Evolutionary conservation across 768 basidiomycete genomes (phyloP).

Genomic region (Leucocoprinus sp.): DNA sequence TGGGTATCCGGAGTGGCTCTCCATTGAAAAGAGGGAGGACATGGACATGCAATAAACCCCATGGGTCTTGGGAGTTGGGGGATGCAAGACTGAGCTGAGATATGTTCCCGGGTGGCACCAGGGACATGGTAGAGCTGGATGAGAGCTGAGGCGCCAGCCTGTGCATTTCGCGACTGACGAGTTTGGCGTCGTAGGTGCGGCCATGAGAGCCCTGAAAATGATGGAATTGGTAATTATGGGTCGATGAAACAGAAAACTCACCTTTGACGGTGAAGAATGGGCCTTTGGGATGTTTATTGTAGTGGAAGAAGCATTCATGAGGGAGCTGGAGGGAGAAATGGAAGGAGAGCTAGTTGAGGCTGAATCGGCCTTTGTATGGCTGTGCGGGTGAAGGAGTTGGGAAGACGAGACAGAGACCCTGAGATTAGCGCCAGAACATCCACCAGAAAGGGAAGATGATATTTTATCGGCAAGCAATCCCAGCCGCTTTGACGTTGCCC

Average conservation of each 20-base stretch:
- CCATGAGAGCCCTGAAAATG: conserved; percentile 42
- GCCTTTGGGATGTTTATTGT: conserved; percentile 26
- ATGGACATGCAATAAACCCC: conserved; percentile 78
- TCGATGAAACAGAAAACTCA: background rate
- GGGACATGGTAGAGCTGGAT: conserved; percentile 37
- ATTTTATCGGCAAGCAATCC: conserved; percentile 37
- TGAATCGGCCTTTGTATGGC: conserved; percentile 31
- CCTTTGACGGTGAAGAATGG: conserved; percentile 46
- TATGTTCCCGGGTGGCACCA: conserved; percentile 32
- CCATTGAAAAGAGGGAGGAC: conserved; percentile 90
- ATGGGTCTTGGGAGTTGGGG: conserved; percentile 55
- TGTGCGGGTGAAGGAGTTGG: conserved; percentile 30
- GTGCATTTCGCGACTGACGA: conserved; percentile 81
- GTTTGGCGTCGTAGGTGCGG: conserved; percentile 72
- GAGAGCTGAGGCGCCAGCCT: conserved; percentile 51
- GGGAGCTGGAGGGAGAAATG: conserved; percentile 16
- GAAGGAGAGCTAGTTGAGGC: conserved; percentile 18
- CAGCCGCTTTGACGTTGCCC: conserved; percentile 29
- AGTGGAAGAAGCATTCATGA: conserved; percentile 29
- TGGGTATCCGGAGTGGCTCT: conserved; percentile 75
- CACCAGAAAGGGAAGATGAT: conserved; percentile 28
- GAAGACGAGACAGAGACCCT: conserved; percentile 24
- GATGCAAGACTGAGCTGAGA: conserved; percentile 32
- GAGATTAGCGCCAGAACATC: conserved; percentile 17
- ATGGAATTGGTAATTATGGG: conserved; percentile 6